Conservation (phyloP, 2,329 filamentous ascomycete species). For the Aspergillus amoenus region DNA sequence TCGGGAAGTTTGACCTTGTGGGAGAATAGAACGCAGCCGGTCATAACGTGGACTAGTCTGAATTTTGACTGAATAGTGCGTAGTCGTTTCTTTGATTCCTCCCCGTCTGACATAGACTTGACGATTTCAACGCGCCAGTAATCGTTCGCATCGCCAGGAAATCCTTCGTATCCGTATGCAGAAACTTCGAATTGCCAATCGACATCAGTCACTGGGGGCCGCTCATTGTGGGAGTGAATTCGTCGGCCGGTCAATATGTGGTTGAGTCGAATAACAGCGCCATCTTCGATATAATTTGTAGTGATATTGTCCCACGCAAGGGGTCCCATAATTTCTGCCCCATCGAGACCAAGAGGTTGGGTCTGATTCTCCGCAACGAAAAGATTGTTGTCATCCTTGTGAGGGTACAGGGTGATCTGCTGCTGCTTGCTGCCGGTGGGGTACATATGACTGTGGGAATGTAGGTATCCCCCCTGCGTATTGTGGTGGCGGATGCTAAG, state of each 20-base stretch:
- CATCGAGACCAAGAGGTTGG: conserved; percentile 75
- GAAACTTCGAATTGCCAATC: conserved; percentile 97
- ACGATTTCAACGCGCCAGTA: conserved; percentile 93
- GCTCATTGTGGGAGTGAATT: conserved; percentile 90
- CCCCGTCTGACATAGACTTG: conserved; percentile 78
- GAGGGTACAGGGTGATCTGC: conserved; percentile 95
- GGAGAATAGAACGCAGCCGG: conserved; percentile 91
- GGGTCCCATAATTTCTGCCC: conserved; percentile 72
- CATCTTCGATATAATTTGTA: conserved; percentile 70
- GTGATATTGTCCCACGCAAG: conserved; percentile 79
- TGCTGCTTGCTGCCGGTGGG: conserved; percentile 97
- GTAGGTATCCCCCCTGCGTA: conserved; percentile 95
- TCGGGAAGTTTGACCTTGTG: conserved; percentile 99
- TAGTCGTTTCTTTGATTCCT: conserved; percentile 76
- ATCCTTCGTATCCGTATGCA: conserved; percentile 95
- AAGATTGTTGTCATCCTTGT: conserved; percentile 98
- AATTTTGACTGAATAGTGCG: conserved; percentile 98
- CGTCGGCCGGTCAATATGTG: conserved; percentile 81
- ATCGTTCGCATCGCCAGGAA: conserved; percentile 95
- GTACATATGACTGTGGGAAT: conserved; percentile 97
- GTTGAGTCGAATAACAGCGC: conserved; percentile 77
- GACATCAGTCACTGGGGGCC: conserved; percentile 78
- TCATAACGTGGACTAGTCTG: conserved; percentile 93
- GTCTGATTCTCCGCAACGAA: conserved; percentile 96
- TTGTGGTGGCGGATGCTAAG: conserved; percentile 89